Conservation (phyloP, 176 grass and related monocot genomes). For the Neostapfia colusana region DNA sequence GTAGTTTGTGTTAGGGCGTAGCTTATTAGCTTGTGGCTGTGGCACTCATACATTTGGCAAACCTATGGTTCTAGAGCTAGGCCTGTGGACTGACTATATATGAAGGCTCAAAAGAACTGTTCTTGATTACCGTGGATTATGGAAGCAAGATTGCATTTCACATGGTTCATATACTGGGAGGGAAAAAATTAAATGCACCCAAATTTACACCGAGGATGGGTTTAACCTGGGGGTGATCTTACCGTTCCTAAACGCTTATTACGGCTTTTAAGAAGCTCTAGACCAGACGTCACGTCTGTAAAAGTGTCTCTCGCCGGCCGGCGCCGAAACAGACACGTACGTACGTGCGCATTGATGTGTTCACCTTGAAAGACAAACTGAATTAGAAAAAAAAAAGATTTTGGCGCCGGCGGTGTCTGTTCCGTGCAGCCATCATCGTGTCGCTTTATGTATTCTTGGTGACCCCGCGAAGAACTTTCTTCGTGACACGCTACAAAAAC, state of each 20-base stretch:
- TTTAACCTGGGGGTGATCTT: not conserved
- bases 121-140: not conserved
- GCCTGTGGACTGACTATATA: not conserved
- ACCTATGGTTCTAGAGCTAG: not conserved
- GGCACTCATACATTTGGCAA: constrained; percentile 33
- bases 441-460: constrained; percentile 11
- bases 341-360: constrained; percentile 22
- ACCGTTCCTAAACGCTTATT: constrained; percentile 19
- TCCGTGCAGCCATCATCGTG: constrained; percentile 28
- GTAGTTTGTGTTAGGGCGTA: not conserved
- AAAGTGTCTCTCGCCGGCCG: not conserved
- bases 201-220: not conserved
- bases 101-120: constrained; percentile 2
- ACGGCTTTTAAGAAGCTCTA: constrained; percentile 1
- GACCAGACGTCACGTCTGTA: not conserved
- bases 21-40: constrained; percentile 8
- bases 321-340: constrained; percentile 18
- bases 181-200: not conserved
- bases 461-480: constrained; percentile 31
- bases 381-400: not conserved
- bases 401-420: constrained; percentile 24
- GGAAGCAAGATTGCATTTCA: not conserved
- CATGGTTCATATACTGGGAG: too few species aligned
- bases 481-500: not conserved
- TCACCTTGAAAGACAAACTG: not conserved